Evolutionary conservation across 805 yeast genomes (phyloP), one percentile per base, ranked within the genome.

Genomic region (Yamadazyma takamatsuzukensis): DNA sequence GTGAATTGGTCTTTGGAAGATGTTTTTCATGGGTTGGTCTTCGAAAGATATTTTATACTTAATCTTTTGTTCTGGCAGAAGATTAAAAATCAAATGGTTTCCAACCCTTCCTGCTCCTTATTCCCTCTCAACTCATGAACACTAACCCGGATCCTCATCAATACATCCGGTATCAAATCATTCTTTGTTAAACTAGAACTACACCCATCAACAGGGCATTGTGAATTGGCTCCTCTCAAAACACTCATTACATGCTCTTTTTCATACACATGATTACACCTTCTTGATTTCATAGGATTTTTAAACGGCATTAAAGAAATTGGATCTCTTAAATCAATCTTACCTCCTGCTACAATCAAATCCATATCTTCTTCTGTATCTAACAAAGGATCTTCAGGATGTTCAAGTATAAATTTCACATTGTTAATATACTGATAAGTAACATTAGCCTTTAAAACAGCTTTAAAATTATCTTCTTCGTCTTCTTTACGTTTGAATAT

Each of bases 261-360:
- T 44, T 83, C 89, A 48, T 70, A 82, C 0, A 75, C 73, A 56
- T 84, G 94, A 0, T 64, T 61, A 55, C 94, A 84, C 18, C 49
- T 54, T 16, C 45, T 54, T 3, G 81, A 74, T n/a, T 61, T 69
- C 45, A 74, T 62, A 0, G 94, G 93, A 3, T 56, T 57, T 15
- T 53, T 61, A 52, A 74, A 80, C 26, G 61, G 52, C 32, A 68
- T 61, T 37, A 72, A 49, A 0, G 88, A 74, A 10, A 83, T 63
- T 0, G 90, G 90, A 50, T 89, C 87, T 16, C 64, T 69, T 36
- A 84, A 50, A 29, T 79, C 76, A n/a, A 84, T 61, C 22, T 60
- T 72, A 23, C 93, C 93, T 35, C 93, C 94, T 7, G 74, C 76
- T 5, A 83, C 70, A 25, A 69, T 74, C 19, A 83, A 28, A 15